Evolutionary conservation across 2,329 filamentous ascomycete genomes (phyloP), one percentile per base, ranked within the genome.

Genomic region (Didymella glomerata): DNA sequence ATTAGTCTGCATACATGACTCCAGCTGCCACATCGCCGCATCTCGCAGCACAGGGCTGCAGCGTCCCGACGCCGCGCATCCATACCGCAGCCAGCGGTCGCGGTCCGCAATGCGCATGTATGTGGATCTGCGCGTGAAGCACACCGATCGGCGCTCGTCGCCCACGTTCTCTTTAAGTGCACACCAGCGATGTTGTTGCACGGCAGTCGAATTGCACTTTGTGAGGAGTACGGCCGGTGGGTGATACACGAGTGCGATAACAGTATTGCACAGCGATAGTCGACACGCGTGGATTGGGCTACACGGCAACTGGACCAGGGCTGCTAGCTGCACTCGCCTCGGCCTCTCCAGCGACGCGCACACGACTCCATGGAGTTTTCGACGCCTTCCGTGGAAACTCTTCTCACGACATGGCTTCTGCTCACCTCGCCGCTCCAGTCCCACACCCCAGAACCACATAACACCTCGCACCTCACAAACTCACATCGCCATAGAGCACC

Each of bases 81-180:
- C 40, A 49, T 22, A 40, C 36, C 28, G 46, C 46, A 41, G 14
- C 14, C 54, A 48, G 54, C 42, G 54, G 54, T 36, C 14, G 38
- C 54, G 48, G 48, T 57, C 55, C 55, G 55, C 44, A n/a, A n/a
- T n/a, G n/a, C 5, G 20, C 48, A n/a, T 34, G 27, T 10, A 34
- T 47, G 44, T 24, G 41, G 41, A 44, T 27, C 41, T 44, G 41
- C 41, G n/a, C 44, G 36, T 41, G 16, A 16, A n/a, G 48, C 55
- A 57, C 55, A 53, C 48, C 48, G 48, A 48, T 45, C 28, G 32
- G n/a, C 18, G 41, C 24, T 27, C 14, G 6, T n/a, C 47, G 5
- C 10, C 10, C 10, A 16, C 14, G 3, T 28, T 18, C 9, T 5
- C 18, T 24, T 18, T 6, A 25, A 18, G 7, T 9, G 47, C 32